phyloP scores from a whole-genome alignment of 148 eudicot species.

The Mesembryanthemum crystallinum region DNA sequence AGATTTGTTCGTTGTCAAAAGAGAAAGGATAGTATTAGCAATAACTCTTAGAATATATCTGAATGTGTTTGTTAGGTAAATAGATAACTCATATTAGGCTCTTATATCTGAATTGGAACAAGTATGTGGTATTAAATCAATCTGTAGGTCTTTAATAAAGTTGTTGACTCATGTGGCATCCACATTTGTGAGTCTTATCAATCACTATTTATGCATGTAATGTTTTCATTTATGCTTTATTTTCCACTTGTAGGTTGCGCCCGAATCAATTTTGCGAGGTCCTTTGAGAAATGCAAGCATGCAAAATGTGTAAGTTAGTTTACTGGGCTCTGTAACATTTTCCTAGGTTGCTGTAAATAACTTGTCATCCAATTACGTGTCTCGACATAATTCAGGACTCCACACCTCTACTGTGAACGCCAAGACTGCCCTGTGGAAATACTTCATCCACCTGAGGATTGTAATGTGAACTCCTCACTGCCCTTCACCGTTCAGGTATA shows the following conservation, averaged over 20 bases:
- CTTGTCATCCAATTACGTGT: constrained; percentile 14
- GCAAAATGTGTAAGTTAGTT: constrained; percentile 45
- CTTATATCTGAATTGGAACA: not conserved
- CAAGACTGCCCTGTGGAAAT: constrained; percentile 74
- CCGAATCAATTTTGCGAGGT: constrained; percentile 75
- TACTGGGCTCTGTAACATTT: constrained; percentile 2
- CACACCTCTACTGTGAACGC: constrained; percentile 65
- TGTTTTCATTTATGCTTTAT: constrained; percentile 18
- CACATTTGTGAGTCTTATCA: constrained; percentile 5
- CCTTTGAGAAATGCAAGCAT: constrained; percentile 62
- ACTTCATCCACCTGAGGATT: constrained; percentile 93
- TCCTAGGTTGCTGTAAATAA: constrained; percentile 13
- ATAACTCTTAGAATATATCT: not conserved
- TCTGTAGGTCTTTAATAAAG: not conserved
- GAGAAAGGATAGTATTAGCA: not conserved
- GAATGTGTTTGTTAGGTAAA: not conserved
- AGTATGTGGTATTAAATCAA: not conserved
- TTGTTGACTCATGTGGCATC: not conserved
- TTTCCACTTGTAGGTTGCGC: constrained; percentile 56
- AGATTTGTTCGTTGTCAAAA: not conserved
- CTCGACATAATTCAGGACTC: constrained; percentile 44
- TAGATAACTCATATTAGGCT: not conserved
- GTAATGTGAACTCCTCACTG: constrained; percentile 80
- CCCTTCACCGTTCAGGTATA: constrained; percentile 84
- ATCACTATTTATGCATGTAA: constrained; percentile 9